Evolutionary conservation across 495 filamentous ascomycete genomes (phyloP).

Genomic region (Hypoxylon subgilvum): DNA sequence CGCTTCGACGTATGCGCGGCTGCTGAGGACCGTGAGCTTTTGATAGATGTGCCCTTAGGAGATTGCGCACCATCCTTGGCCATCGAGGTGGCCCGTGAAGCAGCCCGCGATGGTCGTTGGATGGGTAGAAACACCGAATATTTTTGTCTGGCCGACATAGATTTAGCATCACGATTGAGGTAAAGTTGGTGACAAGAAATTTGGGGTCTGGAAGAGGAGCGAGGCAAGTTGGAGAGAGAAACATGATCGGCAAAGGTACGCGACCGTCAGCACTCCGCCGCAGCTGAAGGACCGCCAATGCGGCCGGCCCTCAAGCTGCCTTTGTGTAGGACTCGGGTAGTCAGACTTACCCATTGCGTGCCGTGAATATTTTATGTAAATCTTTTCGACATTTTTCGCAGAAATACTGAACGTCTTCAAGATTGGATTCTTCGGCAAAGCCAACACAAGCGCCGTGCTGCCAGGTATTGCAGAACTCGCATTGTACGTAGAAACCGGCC

Average conservation of each 20-base stretch:
- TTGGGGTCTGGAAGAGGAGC: slow-evolving; percentile 5
- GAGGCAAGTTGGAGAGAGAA: slow-evolving; percentile 27
- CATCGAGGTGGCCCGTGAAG: slow-evolving; percentile 61
- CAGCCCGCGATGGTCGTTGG: slow-evolving; percentile 52
- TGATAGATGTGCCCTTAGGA: slow-evolving; percentile 55
- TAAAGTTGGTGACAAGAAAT: background rate
- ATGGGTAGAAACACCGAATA: slow-evolving; percentile 64
- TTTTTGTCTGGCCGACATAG: slow-evolving; percentile 53
- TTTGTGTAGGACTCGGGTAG: slow-evolving; percentile 8
- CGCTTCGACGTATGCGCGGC: slow-evolving; percentile 70
- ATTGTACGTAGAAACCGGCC: slow-evolving; percentile 96
- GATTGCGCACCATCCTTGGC: slow-evolving; percentile 62
- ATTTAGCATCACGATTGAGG: slow-evolving; percentile 35
- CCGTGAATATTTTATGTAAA: slow-evolving; percentile 79
- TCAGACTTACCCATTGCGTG: slow-evolving; percentile 80
- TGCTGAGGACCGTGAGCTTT: slow-evolving; percentile 54
- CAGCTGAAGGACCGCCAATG: slow-evolving; percentile 37
- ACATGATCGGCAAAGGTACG: slow-evolving; percentile 37
- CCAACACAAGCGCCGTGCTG: slow-evolving; percentile 98
- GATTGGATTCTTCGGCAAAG: slow-evolving; percentile 88
- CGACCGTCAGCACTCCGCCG: slow-evolving; percentile 40
- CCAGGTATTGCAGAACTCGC: slow-evolving; percentile 97
- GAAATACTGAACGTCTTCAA: slow-evolving; percentile 84
- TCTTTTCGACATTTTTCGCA: slow-evolving; percentile 94
- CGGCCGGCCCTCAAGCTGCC: slow-evolving; percentile 18